Conservation (phyloP, 2,329 filamentous ascomycete genomes). For the Bipolaris victoriae region DNA sequence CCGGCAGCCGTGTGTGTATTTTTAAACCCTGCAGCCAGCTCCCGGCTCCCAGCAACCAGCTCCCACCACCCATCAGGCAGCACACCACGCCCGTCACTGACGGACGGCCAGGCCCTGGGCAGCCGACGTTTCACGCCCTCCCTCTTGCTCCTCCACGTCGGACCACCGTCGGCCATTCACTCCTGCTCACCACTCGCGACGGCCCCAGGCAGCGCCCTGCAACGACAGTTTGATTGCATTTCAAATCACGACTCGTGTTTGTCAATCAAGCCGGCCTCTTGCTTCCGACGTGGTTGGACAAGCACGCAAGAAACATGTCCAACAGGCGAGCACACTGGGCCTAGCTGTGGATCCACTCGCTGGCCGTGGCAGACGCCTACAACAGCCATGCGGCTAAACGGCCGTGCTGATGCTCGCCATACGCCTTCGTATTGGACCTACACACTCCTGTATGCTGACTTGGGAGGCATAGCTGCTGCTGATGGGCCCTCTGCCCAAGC, state of each 20-base stretch:
- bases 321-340: constrained; percentile 18
- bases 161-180: constrained; percentile 3
- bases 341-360: constrained; percentile 7
- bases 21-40: constrained; percentile 8
- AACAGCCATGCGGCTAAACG: constrained; percentile 10
- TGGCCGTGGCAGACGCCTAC: constrained; percentile 11
- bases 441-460: background rate
- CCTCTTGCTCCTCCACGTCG: constrained; percentile 1
- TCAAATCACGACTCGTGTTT: constrained; percentile 17
- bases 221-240: constrained; percentile 20
- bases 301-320: constrained; percentile 31
- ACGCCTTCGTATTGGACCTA: background rate
- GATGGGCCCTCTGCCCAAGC: no score
- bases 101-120: constrained; percentile 9
- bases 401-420: background rate
- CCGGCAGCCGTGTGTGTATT: constrained; percentile 14
- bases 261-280: constrained; percentile 11
- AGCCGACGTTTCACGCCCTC: constrained; percentile 14
- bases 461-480: background rate
- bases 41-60: background rate
- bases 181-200: constrained; percentile 2
- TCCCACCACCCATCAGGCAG: no score
- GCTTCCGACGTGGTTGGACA: constrained; percentile 20
- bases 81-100: background rate
- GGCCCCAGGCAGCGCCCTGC: constrained; percentile 14